phyloP scores from a whole-genome alignment of 116 monocot species.

The Phalaenopsis hybrid region DNA sequence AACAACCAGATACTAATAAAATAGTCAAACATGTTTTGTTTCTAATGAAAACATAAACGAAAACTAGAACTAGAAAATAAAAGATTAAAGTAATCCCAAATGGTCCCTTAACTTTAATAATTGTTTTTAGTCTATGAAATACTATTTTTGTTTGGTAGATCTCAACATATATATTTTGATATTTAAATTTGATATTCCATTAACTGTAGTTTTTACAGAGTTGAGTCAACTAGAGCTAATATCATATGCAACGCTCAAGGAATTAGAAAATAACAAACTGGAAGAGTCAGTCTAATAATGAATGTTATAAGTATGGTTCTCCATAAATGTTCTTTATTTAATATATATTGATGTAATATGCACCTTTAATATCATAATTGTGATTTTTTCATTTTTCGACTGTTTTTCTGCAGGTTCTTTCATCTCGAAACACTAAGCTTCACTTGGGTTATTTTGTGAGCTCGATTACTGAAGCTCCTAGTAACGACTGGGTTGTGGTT shows the following conservation, averaged over 20 bases:
- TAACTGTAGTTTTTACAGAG: neutral
- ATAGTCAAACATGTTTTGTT: too few relatives aligned
- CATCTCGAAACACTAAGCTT: conserved; percentile 68
- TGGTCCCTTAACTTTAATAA: neutral
- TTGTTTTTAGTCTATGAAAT: neutral
- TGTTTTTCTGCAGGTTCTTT: conserved; percentile 52
- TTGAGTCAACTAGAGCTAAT: neutral
- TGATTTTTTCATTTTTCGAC: neutral
- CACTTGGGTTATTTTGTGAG: conserved; percentile 77
- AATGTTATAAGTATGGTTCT: neutral
- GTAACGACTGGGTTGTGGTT: conserved; percentile 18
- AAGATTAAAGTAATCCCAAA: too few relatives aligned
- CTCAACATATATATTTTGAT: neutral
- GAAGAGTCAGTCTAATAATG: neutral
- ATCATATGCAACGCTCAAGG: neutral
- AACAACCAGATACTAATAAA: too few relatives aligned
- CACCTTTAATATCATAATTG: neutral
- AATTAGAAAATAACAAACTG: neutral
- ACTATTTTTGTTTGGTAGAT: neutral
- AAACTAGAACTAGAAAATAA: too few relatives aligned
- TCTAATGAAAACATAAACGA: too few relatives aligned
- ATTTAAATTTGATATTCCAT: neutral
- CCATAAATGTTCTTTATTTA: neutral
- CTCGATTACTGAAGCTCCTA: conserved; percentile 44
- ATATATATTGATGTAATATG: neutral